These are phyloP conservation scores for Kwoniella pini DNA, from an alignment of 768 basidiomycete genomes.

Conservation along the genomic window DNA sequence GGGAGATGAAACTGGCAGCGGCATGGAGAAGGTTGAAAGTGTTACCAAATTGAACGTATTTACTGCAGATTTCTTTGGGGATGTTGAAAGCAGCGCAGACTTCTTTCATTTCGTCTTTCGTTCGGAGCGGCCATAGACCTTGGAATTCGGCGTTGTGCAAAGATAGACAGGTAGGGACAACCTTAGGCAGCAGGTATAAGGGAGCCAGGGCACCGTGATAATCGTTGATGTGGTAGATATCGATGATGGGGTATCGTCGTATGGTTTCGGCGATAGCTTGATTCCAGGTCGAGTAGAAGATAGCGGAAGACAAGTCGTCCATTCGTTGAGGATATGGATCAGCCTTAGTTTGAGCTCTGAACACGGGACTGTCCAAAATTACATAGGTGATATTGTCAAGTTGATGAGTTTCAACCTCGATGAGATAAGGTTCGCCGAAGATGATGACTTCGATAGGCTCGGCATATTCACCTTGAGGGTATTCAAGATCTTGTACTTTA, in stretches of 20 bases:
- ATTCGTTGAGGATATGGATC: constrained; percentile 96
- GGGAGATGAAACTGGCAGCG: constrained; percentile 85
- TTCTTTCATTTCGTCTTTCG: constrained; percentile 98
- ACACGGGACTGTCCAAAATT: constrained; percentile 90
- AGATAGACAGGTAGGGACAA: constrained; percentile 84
- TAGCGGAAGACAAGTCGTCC: constrained; percentile 94
- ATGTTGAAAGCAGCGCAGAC: constrained; percentile 98
- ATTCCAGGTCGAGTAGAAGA: constrained; percentile 98
- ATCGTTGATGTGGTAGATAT: constrained; percentile 91
- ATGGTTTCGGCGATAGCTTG: constrained; percentile 92
- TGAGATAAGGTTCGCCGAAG: constrained; percentile 91
- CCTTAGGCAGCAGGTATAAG: constrained; percentile 87
- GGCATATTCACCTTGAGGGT: constrained; percentile 84
- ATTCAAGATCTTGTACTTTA: constrained; percentile 92
- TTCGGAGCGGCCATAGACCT: constrained; percentile 89
- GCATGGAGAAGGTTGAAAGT: constrained; percentile 95
- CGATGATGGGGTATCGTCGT: constrained; percentile 78
- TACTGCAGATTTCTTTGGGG: constrained; percentile 91
- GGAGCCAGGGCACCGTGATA: constrained; percentile 91
- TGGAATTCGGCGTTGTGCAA: constrained; percentile 98
- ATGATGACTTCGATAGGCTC: constrained; percentile 96
- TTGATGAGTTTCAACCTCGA: constrained; percentile 90
- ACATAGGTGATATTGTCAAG: constrained; percentile 95
- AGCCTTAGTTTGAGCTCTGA: constrained; percentile 92
- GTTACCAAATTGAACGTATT: constrained; percentile 97